Evolutionary conservation across 176 grass and related monocot species (phyloP), one percentile per base, ranked within the genome.

Genomic region (Urochloa ruziziensis): DNA sequence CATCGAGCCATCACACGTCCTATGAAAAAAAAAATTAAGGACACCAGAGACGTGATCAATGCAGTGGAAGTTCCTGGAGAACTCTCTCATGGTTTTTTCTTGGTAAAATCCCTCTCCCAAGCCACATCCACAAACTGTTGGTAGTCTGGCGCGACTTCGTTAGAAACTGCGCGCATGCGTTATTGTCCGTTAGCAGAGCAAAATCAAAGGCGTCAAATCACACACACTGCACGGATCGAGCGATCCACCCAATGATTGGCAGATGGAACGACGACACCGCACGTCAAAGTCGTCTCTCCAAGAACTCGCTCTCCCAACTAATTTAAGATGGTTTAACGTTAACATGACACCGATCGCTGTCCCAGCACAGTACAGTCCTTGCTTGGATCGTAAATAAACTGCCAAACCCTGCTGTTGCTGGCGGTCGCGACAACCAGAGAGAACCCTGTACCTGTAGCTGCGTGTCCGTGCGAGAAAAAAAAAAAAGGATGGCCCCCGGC

Each of bases 161-260:
- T 67, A 67, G 29, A 67, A 52, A 67, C 30, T 6, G 62, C 30
- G 5, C 42, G 3, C 6, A 44, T 19, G 4, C 39, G 2, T 35
- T n/a, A 10, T 54, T 52, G 32, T 67, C 62, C 8, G 21, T 17
- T 67, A 19, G 44, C 32, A 51, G n/a, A 80, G 7, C 25, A 28
- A 52, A 54, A 67, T 28, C 62, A 17, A n/a, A n/a, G 30, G 6
- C 35, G 78, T 64, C 62, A 67, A 27, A 80, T 80, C 78, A 52
- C 21, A 40, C 39, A 40, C 39, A n/a, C n/a, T n/a, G 33, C 12
- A 4, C 28, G 14, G 27, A 34, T 64, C 61, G 27, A 42, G 13
- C 40, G 58, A 2, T 34, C 48, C 30, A 52, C 77, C 30, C 77
- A 10, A 67, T 80, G 61, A 66, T 51, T 80, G 61, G 6, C 12